These are phyloP conservation scores for Crithidia bombi DNA, from an alignment of 208 protist species.

Conservation along the genomic window DNA sequence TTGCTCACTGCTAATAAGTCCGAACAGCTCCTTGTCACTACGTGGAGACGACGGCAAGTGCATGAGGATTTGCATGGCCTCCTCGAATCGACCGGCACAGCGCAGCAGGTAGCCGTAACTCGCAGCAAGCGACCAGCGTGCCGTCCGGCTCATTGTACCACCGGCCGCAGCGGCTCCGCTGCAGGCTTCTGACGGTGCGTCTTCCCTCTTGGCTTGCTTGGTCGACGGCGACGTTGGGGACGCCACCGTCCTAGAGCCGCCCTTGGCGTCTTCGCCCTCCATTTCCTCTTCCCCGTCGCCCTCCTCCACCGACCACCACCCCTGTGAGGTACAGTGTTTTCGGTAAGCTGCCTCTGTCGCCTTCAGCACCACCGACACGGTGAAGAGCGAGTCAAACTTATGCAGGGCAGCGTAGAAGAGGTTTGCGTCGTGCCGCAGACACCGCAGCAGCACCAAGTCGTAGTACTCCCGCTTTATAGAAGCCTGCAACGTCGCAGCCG, in stretches of 20 bases:
- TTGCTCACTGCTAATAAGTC: constrained; percentile 31
- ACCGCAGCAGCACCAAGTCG: constrained; percentile 69
- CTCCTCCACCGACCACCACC: constrained; percentile 22
- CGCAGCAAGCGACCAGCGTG: constrained; percentile 50
- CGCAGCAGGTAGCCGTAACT: constrained; percentile 61
- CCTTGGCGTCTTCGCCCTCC: neutral
- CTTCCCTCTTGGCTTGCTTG: neutral
- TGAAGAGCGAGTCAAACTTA: constrained; percentile 35
- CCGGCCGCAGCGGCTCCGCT: neutral
- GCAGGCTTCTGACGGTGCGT: neutral
- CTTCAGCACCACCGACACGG: constrained; percentile 40
- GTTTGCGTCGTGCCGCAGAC: constrained; percentile 44
- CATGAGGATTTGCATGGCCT: constrained; percentile 70
- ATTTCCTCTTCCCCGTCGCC: constrained; percentile 6
- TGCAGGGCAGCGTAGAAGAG: constrained; percentile 39
- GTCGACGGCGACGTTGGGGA: neutral
- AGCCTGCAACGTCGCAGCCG: constrained; percentile 13
- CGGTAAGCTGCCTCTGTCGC: constrained; percentile 49
- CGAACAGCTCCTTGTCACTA: constrained; percentile 30
- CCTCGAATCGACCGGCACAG: constrained; percentile 46
- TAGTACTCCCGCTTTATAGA: constrained; percentile 69
- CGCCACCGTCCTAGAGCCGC: neutral
- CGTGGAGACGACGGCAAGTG: constrained; percentile 40
- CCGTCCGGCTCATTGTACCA: constrained; percentile 30
- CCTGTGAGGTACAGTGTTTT: constrained; percentile 19